phyloP scores from a whole-genome alignment of 2,329 filamentous ascomycete genomes.

The Stagonosporopsis chrysanthemi region DNA sequence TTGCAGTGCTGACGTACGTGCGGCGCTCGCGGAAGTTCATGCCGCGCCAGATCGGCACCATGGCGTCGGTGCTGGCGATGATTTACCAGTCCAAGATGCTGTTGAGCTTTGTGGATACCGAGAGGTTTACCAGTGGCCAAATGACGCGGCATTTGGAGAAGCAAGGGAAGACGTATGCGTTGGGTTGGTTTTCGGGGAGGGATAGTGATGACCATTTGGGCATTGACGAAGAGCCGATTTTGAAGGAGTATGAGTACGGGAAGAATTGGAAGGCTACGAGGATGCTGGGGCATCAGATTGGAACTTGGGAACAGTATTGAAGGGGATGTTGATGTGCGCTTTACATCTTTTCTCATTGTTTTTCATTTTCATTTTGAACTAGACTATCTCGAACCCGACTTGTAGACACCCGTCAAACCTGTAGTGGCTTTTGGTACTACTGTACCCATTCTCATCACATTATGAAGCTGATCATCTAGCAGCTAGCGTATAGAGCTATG shows the following conservation, averaged over 20 bases:
- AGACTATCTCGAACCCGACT: background rate
- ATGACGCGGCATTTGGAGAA: slow-evolving; percentile 69
- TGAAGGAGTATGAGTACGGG: slow-evolving; percentile 71
- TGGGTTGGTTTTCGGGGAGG: slow-evolving; percentile 78
- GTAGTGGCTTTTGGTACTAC: background rate
- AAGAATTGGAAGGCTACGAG: slow-evolving; percentile 48
- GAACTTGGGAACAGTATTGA: slow-evolving; percentile 35
- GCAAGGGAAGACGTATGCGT: slow-evolving; percentile 72
- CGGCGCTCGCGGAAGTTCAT: slow-evolving; percentile 74
- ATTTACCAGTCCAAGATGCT: slow-evolving; percentile 85
- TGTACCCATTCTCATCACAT: background rate
- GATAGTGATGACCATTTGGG: slow-evolving; percentile 79
- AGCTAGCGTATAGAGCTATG: slow-evolving; percentile 11
- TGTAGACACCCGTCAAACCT: background rate
- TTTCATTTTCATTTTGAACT: background rate
- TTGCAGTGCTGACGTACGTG: slow-evolving; percentile 67
- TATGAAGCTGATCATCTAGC: background rate
- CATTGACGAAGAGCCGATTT: slow-evolving; percentile 77
- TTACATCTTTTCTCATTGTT: background rate
- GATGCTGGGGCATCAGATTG: slow-evolving; percentile 40
- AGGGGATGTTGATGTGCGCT: background rate
- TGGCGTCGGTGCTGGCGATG: slow-evolving; percentile 77
- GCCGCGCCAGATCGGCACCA: slow-evolving; percentile 79
- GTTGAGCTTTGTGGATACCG: slow-evolving; percentile 73
- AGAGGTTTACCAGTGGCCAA: slow-evolving; percentile 65